Evolutionary conservation across 2,329 filamentous ascomycete genomes (phyloP).

Genomic region (Trichoderma sp.): DNA sequence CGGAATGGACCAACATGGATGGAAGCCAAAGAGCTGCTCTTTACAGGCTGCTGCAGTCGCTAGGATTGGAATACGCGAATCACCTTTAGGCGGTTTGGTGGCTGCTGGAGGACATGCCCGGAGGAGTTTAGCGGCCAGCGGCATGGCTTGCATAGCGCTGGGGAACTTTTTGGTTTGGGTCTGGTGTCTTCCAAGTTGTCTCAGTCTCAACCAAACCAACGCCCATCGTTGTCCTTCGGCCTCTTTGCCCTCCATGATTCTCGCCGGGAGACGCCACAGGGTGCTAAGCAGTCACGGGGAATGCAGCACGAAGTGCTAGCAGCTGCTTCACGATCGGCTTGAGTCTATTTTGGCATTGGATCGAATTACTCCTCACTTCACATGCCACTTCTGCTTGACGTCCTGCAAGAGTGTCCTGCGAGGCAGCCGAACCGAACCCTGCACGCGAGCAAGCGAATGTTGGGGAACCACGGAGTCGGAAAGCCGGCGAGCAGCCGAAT

Average conservation of each 20-base stretch:
- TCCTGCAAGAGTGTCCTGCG: background rate
- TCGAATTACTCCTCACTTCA: background rate
- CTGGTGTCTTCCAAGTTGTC: background rate
- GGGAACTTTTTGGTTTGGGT: background rate
- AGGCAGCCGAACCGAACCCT: background rate
- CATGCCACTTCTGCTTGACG: background rate
- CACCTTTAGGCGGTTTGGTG: background rate
- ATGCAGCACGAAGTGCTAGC: background rate
- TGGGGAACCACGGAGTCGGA: background rate
- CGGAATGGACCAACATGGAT: background rate
- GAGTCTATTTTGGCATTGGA: background rate
- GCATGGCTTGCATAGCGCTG: conserved; percentile 16
- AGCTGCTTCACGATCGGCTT: background rate
- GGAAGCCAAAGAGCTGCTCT: background rate
- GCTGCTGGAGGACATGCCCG: background rate
- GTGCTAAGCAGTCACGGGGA: background rate
- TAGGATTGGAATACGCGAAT: background rate
- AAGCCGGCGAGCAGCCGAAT: background rate
- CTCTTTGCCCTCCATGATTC: background rate
- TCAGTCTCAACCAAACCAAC: background rate
- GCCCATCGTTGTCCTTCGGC: background rate
- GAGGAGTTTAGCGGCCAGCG: conserved; percentile 8
- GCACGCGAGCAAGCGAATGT: conserved; percentile 8
- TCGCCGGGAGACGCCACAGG: background rate
- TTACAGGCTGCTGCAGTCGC: background rate